Percentiles rank a stretch among this genome's conserved stretches.
These are phyloP conservation scores for Prunus salicina DNA, from an alignment of 306 rosid genomes.

Conservation along the genomic window DNA sequence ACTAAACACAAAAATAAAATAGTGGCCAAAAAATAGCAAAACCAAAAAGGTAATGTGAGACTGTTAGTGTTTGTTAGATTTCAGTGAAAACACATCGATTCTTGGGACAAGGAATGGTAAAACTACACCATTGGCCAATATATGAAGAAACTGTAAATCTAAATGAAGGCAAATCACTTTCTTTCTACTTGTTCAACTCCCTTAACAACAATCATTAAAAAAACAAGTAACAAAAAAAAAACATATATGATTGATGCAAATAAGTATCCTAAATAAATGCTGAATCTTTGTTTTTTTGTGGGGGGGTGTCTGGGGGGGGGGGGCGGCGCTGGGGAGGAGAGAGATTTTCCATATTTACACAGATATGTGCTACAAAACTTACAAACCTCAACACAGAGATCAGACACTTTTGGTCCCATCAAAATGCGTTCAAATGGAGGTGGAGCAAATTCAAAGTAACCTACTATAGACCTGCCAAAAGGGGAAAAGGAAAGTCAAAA, in stretches of 20 bases:
- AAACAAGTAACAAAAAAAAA: neutral
- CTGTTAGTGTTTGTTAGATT: neutral
- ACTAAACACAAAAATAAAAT: neutral
- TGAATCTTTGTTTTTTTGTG: too few species aligned
- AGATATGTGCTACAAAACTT: neutral
- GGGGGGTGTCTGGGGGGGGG: too few species aligned
- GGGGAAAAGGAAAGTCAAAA: constrained; percentile 2
- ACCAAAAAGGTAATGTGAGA: neutral
- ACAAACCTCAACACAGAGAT: constrained; percentile 43
- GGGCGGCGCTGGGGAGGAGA: neutral
- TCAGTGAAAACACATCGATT: neutral
- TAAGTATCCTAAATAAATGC: neutral
- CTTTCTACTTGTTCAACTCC: neutral
- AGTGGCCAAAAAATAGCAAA: neutral
- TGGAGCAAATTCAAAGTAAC: constrained; percentile 73
- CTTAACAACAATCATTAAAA: neutral
- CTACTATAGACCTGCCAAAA: constrained; percentile 60
- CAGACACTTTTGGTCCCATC: constrained; percentile 20
- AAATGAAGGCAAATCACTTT: neutral
- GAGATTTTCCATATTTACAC: constrained; percentile 4
- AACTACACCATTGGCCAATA: neutral
- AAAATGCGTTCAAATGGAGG: constrained; percentile 74
- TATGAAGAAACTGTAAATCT: neutral
- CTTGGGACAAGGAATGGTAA: neutral
- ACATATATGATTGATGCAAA: too few species aligned